These are phyloP conservation scores for Macaranga tanarius DNA, from an alignment of 441 rosid genomes.

Conservation along the genomic window DNA sequence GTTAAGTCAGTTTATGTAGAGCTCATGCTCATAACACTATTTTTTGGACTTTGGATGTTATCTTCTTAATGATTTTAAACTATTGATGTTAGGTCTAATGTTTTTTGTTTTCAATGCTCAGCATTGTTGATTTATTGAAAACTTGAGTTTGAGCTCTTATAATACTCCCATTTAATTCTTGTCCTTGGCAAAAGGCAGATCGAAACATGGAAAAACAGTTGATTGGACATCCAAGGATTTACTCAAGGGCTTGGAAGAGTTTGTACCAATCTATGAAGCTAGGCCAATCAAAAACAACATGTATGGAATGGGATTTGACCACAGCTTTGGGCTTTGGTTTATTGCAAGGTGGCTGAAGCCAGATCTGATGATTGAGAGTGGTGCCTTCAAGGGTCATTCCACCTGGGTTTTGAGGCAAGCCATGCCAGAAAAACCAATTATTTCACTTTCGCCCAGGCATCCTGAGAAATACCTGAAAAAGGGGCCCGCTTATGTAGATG, in stretches of 20 bases:
- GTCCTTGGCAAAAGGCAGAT: slow-evolving; percentile 97
- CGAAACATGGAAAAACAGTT: slow-evolving; percentile 93
- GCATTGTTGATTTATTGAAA: not conserved
- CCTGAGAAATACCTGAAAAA: slow-evolving; percentile 88
- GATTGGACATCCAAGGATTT: slow-evolving; percentile 95
- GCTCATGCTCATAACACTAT: too few species aligned
- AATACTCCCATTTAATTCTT: slow-evolving; percentile 48
- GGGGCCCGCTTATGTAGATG: slow-evolving; percentile 97
- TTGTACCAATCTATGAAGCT: slow-evolving; percentile 83
- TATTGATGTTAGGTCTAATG: not conserved
- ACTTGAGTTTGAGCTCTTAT: slow-evolving; percentile 26
- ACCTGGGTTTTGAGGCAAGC: slow-evolving; percentile 99
- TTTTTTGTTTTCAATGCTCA: not conserved
- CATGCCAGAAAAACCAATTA: slow-evolving; percentile 71
- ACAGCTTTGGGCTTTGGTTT: slow-evolving; percentile 99
- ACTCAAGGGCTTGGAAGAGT: slow-evolving; percentile 81
- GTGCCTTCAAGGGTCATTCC: slow-evolving; percentile 97
- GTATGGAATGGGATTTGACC: slow-evolving; percentile 99
- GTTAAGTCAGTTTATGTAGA: not conserved
- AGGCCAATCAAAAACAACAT: slow-evolving; percentile 90
- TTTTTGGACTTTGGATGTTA: not conserved
- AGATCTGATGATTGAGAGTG: slow-evolving; percentile 93
- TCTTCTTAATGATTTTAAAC: not conserved
- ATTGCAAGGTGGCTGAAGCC: slow-evolving; percentile 86
- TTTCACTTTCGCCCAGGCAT: slow-evolving; percentile 86